Percentiles rank a stretch among this genome's conserved stretches.
Evolutionary conservation across 2,329 filamentous ascomycete species (phyloP).

Genomic region (Fonsecaea nubica): DNA sequence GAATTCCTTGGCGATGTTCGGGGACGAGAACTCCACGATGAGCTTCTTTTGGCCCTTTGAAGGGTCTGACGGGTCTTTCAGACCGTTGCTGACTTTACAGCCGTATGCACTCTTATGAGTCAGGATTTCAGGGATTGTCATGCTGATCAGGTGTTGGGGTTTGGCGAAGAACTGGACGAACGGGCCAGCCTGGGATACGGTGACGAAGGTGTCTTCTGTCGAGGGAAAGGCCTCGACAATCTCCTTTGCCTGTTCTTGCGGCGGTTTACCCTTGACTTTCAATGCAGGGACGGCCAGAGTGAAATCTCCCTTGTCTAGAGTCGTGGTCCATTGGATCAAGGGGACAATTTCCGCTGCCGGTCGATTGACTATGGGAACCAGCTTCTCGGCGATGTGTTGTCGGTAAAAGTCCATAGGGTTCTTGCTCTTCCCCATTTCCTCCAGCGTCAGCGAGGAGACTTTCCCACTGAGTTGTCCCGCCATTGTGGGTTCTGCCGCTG

Average conservation of each 20-base stretch:
- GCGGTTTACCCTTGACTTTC: conserved; percentile 64
- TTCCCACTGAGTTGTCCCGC: conserved; percentile 24
- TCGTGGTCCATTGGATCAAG: conserved; percentile 53
- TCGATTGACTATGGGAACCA: conserved; percentile 48
- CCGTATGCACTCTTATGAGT: conserved; percentile 65
- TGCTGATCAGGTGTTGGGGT: conserved; percentile 60
- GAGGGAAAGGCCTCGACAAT: conserved; percentile 63
- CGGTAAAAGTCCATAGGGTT: conserved; percentile 57
- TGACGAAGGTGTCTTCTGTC: conserved; percentile 58
- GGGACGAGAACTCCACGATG: conserved; percentile 70
- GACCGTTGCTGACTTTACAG: conserved; percentile 64
- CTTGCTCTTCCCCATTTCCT: conserved; percentile 42
- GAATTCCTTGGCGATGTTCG: conserved; percentile 72
- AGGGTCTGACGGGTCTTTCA: conserved; percentile 64
- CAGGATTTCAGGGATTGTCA: conserved; percentile 66
- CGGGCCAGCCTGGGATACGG: conserved; percentile 55
- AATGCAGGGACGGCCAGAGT: conserved; percentile 52
- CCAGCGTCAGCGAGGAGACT: conserved; percentile 46
- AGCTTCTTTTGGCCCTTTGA: conserved; percentile 62
- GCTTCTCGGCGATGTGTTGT: conserved; percentile 52
- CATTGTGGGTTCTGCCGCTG: conserved; percentile 23
- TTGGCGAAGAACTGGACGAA: conserved; percentile 73
- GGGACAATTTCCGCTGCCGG: conserved; percentile 50
- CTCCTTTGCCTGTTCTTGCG: conserved; percentile 62
- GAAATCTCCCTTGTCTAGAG: conserved; percentile 56